Percentiles rank a stretch among this genome's conserved stretches.
phyloP scores from a whole-genome alignment of 768 basidiomycete species.

The Russula brevipes region DNA sequence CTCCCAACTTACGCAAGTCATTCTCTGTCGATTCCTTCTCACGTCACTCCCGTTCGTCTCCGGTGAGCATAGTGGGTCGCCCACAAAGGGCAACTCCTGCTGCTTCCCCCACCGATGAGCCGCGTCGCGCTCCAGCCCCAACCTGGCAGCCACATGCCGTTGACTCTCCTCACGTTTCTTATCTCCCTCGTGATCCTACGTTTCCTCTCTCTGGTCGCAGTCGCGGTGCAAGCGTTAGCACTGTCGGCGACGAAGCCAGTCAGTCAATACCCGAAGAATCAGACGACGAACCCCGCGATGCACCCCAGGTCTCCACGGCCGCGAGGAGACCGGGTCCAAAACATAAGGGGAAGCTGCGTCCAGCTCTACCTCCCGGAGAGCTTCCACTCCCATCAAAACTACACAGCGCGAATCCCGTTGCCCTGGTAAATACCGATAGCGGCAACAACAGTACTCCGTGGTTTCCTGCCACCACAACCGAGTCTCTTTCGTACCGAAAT shows the following conservation, averaged over 20 bases:
- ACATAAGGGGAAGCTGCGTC: slow-evolving; percentile 33
- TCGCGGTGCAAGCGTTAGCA: slow-evolving; percentile 54
- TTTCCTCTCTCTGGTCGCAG: slow-evolving; percentile 38
- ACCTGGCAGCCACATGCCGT: slow-evolving; percentile 19
- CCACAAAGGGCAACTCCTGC: slow-evolving; percentile 7
- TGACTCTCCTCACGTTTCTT: slow-evolving; percentile 30
- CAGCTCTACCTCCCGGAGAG: slow-evolving; percentile 31
- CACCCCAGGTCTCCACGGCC: background rate
- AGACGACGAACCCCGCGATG: slow-evolving; percentile 47
- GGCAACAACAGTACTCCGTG: background rate
- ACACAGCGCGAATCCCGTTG: background rate
- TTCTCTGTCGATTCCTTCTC: slow-evolving; percentile 75
- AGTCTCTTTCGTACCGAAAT: background rate
- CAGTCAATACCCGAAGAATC: slow-evolving; percentile 41
- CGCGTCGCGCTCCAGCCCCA: slow-evolving; percentile 1
- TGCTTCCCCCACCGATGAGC: slow-evolving; percentile 6
- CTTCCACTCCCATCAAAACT: slow-evolving; percentile 32
- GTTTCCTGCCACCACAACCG: background rate
- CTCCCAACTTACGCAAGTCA: slow-evolving; percentile 59
- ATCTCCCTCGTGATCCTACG: slow-evolving; percentile 38
- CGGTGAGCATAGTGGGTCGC: slow-evolving; percentile 26
- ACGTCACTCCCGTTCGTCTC: slow-evolving; percentile 35
- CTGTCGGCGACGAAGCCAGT: slow-evolving; percentile 40
- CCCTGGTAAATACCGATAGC: background rate
- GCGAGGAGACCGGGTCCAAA: slow-evolving; percentile 4